Conservation (phyloP, 2,329 filamentous ascomycete genomes). For the Trichoderma sp. region DNA sequence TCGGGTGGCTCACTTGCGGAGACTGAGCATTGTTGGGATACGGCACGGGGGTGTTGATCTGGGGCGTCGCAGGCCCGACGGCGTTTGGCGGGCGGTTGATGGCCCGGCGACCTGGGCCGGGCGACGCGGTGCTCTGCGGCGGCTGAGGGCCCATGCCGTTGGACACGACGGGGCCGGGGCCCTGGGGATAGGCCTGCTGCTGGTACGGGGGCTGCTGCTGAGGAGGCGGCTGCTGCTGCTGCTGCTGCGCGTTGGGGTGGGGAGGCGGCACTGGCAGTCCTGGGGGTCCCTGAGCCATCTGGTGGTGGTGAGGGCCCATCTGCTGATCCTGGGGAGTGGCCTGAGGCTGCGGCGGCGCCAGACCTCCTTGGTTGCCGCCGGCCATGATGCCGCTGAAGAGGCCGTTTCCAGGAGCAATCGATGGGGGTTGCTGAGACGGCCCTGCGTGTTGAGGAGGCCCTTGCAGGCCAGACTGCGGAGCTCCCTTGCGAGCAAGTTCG, state of each 20-base stretch:
- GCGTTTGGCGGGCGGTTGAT: constrained; percentile 65
- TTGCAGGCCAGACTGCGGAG: constrained; percentile 59
- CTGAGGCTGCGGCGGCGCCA: constrained; percentile 73
- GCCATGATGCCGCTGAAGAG: constrained; percentile 97
- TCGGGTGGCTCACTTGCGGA: constrained; percentile 84
- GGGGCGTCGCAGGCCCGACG: constrained; percentile 78
- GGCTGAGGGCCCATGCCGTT: constrained; percentile 80
- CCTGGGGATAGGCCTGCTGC: constrained; percentile 67
- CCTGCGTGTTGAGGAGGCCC: constrained; percentile 74
- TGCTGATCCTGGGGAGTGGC: constrained; percentile 71
- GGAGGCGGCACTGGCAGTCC: constrained; percentile 61
- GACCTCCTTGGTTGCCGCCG: constrained; percentile 79
- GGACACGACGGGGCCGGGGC: constrained; percentile 46
- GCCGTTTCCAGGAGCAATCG: constrained; percentile 87
- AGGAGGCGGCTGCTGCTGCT: constrained; percentile 21
- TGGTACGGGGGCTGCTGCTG: constrained; percentile 56
- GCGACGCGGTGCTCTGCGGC: constrained; percentile 82
- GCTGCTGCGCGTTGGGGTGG: constrained; percentile 59
- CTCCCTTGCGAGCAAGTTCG: constrained; percentile 68
- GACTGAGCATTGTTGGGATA: constrained; percentile 83
- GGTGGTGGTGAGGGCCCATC: constrained; percentile 49
- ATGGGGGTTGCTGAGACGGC: constrained; percentile 81
- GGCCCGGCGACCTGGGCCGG: constrained; percentile 76
- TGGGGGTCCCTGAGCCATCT: constrained; percentile 74
- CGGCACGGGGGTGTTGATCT: constrained; percentile 84